phyloP scores from a whole-genome alignment of 2,329 filamentous ascomycete species.

The Laburnicola sp. region DNA sequence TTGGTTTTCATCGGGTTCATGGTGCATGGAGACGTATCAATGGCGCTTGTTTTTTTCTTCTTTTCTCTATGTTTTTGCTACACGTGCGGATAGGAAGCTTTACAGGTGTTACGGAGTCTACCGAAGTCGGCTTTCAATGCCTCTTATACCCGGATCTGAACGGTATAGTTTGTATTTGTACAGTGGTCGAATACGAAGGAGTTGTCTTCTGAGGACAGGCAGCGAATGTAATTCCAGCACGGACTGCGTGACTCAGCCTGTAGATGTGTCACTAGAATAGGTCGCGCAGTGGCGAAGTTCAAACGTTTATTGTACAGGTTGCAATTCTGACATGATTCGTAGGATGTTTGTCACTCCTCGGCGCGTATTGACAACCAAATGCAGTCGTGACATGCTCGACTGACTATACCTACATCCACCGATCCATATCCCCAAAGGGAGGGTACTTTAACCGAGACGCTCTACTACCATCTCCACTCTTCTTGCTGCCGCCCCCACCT shows the following conservation, averaged over 20 bases:
- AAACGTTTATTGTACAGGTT: too few species aligned
- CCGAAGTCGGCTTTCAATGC: conserved; percentile 4
- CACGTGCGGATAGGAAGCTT: not conserved
- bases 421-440: conserved; percentile 31
- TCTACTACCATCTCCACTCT: conserved; percentile 9
- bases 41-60: not conserved
- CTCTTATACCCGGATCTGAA: conserved; percentile 14
- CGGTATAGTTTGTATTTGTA: conserved; percentile 13
- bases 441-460: conserved; percentile 28
- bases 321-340: too few species aligned
- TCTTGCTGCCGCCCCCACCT: conserved; percentile 14
- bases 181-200: not conserved
- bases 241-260: not conserved
- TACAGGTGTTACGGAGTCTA: conserved; percentile 6
- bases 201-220: not conserved
- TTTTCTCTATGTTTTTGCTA: not conserved
- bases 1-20: not conserved
- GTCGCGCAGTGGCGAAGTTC: too few species aligned
- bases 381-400: too few species aligned
- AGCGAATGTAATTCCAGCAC: not conserved
- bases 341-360: too few species aligned
- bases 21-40: not conserved
- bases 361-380: not conserved
- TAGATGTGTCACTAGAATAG: not conserved
- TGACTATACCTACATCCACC: conserved; percentile 24